Evolutionary conservation across 306 rosid species (phyloP).

Genomic region (Fagus sylvatica): DNA sequence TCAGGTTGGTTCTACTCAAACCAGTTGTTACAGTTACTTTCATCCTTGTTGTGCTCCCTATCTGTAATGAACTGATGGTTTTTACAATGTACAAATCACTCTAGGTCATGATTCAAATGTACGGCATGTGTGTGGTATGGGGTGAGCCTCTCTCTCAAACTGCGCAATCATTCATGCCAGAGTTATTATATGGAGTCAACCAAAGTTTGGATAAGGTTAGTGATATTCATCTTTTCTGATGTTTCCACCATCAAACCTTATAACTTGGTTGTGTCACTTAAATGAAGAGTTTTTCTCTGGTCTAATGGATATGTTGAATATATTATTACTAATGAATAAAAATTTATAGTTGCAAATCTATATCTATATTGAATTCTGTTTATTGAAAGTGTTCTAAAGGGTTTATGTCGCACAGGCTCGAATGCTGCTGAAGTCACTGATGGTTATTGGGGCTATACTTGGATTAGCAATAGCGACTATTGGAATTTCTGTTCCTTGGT

Average conservation of each 20-base stretch:
- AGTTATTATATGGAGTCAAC: slow-evolving; percentile 29
- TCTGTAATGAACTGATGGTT: slow-evolving; percentile 2
- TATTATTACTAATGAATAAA: background rate
- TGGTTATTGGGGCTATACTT: slow-evolving; percentile 21
- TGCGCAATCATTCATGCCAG: slow-evolving; percentile 39
- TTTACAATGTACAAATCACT: background rate
- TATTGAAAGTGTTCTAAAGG: background rate
- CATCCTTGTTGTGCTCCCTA: background rate
- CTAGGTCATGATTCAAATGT: slow-evolving; percentile 46
- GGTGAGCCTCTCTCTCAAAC: slow-evolving; percentile 39
- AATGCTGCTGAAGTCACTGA: slow-evolving; percentile 9
- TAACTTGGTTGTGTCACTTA: background rate
- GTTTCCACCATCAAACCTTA: background rate
- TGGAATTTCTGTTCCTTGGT: slow-evolving; percentile 19
- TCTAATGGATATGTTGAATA: background rate
- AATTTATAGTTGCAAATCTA: background rate
- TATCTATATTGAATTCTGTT: background rate
- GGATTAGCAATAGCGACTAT: slow-evolving; percentile 5
- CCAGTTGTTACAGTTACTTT: background rate
- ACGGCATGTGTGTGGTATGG: slow-evolving; percentile 42
- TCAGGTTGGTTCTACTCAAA: slow-evolving; percentile 34
- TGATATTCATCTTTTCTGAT: background rate
- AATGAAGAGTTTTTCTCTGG: background rate
- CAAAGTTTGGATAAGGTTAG: slow-evolving; percentile 36
- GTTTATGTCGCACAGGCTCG: slow-evolving; percentile 7